Conservation (phyloP, 106 monocot genomes). For the Platanthera zijinensis region DNA sequence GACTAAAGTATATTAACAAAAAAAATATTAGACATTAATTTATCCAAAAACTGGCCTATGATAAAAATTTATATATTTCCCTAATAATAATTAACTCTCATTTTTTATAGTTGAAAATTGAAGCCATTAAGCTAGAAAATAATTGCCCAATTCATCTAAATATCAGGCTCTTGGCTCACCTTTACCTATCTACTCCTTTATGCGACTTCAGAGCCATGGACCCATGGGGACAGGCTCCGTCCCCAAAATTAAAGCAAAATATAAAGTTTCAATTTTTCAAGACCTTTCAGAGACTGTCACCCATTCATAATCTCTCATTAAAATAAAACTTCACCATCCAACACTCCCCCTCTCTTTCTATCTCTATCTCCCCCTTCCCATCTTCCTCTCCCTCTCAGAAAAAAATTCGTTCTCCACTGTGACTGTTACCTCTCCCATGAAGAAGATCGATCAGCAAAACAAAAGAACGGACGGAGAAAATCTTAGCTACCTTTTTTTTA, state of each 20-base stretch:
- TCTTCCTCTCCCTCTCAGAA: background rate
- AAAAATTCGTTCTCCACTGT: no score
- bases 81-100: no score
- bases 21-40: no score
- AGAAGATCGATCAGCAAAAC: background rate
- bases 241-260: background rate
- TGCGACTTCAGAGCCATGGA: no score
- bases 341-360: background rate
- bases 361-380: background rate
- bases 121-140: no score
- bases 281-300: background rate
- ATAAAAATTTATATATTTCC: no score
- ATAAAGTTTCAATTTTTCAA: constrained; percentile 2
- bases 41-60: no score
- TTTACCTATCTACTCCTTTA: no score
- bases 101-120: no score
- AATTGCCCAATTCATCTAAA: no score
- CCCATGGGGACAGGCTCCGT: background rate
- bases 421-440: background rate
- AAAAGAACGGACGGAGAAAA: background rate
- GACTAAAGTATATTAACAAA: no score
- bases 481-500: background rate
- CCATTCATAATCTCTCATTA: background rate
- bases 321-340: background rate
- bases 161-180: no score